These are phyloP conservation scores for Anisodus acutangulus DNA, from an alignment of 257 asterid species.

Conservation along the genomic window DNA sequence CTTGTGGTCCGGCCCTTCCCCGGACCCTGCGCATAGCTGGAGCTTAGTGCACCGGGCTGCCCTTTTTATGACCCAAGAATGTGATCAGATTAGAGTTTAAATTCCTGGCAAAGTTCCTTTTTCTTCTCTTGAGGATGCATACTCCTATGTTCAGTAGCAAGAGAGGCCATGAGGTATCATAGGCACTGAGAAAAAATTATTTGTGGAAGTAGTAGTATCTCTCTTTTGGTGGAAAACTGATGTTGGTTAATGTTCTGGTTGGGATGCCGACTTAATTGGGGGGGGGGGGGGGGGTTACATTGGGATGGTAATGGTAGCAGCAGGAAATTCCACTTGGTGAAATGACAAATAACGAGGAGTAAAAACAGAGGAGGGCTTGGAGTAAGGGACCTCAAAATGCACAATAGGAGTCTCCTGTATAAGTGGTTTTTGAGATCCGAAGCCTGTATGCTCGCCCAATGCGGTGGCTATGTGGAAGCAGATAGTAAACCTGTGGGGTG, in stretches of 20 bases:
- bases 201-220: too few species aligned
- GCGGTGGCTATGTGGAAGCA: neutral
- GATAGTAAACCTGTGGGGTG: neutral
- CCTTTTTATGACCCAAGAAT: too few species aligned
- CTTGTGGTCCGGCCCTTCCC: too few species aligned
- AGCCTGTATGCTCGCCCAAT: neutral
- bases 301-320: neutral
- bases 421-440: neutral
- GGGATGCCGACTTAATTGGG: neutral
- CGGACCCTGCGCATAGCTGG: too few species aligned
- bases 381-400: neutral
- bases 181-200: too few species aligned
- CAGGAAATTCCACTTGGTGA: neutral
- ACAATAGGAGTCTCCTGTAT: neutral
- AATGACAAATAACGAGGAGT: neutral
- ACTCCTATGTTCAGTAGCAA: too few species aligned
- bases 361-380: neutral
- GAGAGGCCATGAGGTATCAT: too few species aligned
- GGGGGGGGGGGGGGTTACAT: too few species aligned
- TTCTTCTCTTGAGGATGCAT: too few species aligned
- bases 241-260: neutral
- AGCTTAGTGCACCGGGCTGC: too few species aligned
- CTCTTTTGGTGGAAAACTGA: neutral
- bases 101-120: too few species aligned
- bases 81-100: too few species aligned